Evolutionary conservation across 2,329 filamentous ascomycete species (phyloP).

Genomic region (Fusarium transvaalense): DNA sequence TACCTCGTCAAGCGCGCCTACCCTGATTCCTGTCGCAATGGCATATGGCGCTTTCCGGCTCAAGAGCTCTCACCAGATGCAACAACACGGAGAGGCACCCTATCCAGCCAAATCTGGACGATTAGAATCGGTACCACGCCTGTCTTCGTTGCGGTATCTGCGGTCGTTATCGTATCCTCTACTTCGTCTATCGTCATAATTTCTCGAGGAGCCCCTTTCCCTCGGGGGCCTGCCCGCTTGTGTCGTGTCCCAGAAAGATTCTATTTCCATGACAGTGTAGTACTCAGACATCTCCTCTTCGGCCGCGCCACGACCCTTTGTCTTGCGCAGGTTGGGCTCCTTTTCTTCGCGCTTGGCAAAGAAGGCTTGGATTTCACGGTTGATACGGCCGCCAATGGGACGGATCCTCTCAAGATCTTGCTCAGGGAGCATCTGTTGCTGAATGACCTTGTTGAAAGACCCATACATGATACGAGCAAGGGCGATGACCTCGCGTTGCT

Average conservation of each 20-base stretch:
- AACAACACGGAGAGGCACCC: not conserved
- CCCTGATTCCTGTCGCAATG: not conserved
- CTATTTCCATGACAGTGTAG: constrained; percentile 29
- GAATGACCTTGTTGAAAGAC: constrained; percentile 59
- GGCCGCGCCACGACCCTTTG: constrained; percentile 31
- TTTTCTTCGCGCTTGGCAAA: constrained; percentile 52
- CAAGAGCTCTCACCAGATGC: not conserved
- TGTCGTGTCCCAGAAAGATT: constrained; percentile 53
- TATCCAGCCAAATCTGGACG: not conserved
- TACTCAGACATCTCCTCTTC: constrained; percentile 42
- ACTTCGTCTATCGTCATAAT: not conserved
- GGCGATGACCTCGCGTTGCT: constrained; percentile 58
- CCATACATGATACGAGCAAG: constrained; percentile 61
- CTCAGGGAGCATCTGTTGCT: constrained; percentile 56
- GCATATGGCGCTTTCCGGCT: not conserved
- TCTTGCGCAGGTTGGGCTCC: constrained; percentile 51
- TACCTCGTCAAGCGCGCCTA: not conserved
- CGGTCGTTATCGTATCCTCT: not conserved
- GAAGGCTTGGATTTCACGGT: constrained; percentile 55
- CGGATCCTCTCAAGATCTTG: constrained; percentile 52
- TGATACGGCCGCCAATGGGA: constrained; percentile 52
- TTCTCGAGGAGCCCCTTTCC: not conserved
- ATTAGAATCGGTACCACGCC: not conserved
- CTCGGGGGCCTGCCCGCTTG: constrained; percentile 25
- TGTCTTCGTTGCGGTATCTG: not conserved